Evolutionary conservation across 208 protist species (phyloP).

Genomic region (Acanthamoeba castellanii): DNA sequence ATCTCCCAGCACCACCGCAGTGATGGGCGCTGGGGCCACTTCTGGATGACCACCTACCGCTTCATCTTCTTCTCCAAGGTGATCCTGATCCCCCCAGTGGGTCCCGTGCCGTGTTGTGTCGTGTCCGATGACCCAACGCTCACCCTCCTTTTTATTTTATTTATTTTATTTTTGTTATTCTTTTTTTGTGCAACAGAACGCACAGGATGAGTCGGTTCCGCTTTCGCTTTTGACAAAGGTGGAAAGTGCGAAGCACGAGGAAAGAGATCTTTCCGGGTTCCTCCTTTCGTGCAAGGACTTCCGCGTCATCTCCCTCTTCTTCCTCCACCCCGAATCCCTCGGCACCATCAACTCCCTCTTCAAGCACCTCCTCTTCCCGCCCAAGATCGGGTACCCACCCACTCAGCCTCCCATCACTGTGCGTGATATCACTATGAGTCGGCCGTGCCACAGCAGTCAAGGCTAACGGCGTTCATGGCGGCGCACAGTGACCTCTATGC

Average conservation of each 20-base stretch:
- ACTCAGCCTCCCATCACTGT: not conserved
- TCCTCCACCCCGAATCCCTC: not conserved
- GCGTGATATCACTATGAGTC: too few relatives aligned
- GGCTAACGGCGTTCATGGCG: not conserved
- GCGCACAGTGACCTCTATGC: conserved; percentile 28
- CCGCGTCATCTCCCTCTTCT: conserved; percentile 41
- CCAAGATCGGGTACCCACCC: not conserved
- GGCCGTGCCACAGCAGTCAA: not conserved
- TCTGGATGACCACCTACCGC: conserved; percentile 34
- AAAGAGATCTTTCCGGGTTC: conserved; percentile 17
- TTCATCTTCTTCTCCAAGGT: conserved; percentile 21
- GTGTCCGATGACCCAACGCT: too few relatives aligned
- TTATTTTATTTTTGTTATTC: not conserved
- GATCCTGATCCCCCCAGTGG: not conserved
- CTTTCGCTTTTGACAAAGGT: not conserved
- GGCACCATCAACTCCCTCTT: conserved; percentile 12
- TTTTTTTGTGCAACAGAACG: not conserved
- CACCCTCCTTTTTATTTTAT: too few relatives aligned
- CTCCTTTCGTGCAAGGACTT: conserved; percentile 37
- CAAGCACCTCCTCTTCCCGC: conserved; percentile 31
- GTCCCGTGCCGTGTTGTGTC: not conserved
- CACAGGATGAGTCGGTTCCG: not conserved
- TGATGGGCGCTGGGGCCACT: not conserved
- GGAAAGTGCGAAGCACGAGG: conserved; percentile 23
- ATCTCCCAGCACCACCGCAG: not conserved